Conservation (phyloP, 139 green algal genomes). For the Desmodesmus armatus region DNA sequence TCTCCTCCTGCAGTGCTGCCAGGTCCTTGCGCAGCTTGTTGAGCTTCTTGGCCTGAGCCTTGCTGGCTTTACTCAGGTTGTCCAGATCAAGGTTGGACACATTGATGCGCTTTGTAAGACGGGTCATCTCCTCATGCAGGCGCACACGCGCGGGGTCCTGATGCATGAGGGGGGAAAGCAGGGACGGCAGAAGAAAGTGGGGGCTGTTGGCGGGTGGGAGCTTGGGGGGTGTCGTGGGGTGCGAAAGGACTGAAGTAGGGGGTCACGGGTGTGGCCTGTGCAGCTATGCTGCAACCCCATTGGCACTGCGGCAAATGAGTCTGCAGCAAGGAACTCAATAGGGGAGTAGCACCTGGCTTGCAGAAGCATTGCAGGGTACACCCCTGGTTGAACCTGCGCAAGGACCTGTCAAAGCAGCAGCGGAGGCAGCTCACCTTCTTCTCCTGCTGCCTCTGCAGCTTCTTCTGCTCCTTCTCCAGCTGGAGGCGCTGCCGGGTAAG, state of each 20-base stretch:
- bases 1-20: constrained; percentile 46
- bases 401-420: too few relatives aligned
- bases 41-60: constrained; percentile 53
- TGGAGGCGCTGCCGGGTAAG: constrained; percentile 64
- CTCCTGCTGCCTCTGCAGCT: constrained; percentile 76
- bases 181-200: too few relatives aligned
- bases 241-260: too few relatives aligned
- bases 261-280: too few relatives aligned
- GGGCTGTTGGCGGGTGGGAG: constrained; percentile 19
- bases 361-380: too few relatives aligned
- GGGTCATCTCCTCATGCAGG: constrained; percentile 68
- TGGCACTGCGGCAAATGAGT: too few relatives aligned
- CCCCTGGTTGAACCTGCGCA: too few relatives aligned
- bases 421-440: constrained; percentile 76
- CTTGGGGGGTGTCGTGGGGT: not conserved
- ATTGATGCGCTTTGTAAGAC: constrained; percentile 63
- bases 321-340: too few relatives aligned
- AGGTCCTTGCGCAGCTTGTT: constrained; percentile 61
- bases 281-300: too few relatives aligned
- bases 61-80: constrained; percentile 34
- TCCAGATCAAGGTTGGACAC: constrained; percentile 58
- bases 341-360: too few relatives aligned
- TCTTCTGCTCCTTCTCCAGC: constrained; percentile 81
- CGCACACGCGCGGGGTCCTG: constrained; percentile 50
- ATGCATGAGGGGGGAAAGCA: not conserved